A percentile compares a stretch with the other conserved stretches of the same genome.
Evolutionary conservation across 1,284 basidiomycete genomes (phyloP).

Genomic region (Xerocomus tenax): DNA sequence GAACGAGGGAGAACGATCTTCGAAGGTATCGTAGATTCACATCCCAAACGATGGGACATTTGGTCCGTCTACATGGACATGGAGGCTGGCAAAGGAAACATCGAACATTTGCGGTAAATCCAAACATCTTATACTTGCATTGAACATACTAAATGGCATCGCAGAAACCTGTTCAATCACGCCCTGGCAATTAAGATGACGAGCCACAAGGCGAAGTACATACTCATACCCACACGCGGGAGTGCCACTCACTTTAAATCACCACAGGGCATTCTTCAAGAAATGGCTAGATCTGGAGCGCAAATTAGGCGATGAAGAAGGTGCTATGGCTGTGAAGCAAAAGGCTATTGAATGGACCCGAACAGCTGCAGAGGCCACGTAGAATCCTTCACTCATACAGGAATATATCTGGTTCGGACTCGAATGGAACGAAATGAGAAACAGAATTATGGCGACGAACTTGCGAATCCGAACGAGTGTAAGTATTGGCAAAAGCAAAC

Average conservation of each 20-base stretch:
- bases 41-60: slow-evolving; percentile 89
- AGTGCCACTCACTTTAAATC: slow-evolving; percentile 10
- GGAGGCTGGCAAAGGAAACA: slow-evolving; percentile 72
- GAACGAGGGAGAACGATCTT: slow-evolving; percentile 95
- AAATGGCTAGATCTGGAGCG: slow-evolving; percentile 93
- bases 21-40: slow-evolving; percentile 90
- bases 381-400: slow-evolving; percentile 27
- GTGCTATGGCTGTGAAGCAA: slow-evolving; percentile 73
- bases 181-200: slow-evolving; percentile 81
- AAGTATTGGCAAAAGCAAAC: slow-evolving; percentile 31
- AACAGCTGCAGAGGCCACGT: slow-evolving; percentile 36
- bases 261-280: slow-evolving; percentile 79
- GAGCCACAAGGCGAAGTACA: slow-evolving; percentile 88
- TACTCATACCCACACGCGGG: slow-evolving; percentile 5
- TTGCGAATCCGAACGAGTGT: slow-evolving; percentile 49
- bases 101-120: slow-evolving; percentile 63
- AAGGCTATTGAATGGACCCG: slow-evolving; percentile 87
- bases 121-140: slow-evolving; percentile 2
- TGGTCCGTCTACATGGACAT: slow-evolving; percentile 98
- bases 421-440: slow-evolving; percentile 11
- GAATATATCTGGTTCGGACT: slow-evolving; percentile 30
- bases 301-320: slow-evolving; percentile 79
- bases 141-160: slow-evolving; percentile 8
- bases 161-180: slow-evolving; percentile 77
- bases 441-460: slow-evolving; percentile 32